Base-by-base conservation (phyloP, 164 flowering plant genomes). In the Umbilicus rupestris region DNA sequence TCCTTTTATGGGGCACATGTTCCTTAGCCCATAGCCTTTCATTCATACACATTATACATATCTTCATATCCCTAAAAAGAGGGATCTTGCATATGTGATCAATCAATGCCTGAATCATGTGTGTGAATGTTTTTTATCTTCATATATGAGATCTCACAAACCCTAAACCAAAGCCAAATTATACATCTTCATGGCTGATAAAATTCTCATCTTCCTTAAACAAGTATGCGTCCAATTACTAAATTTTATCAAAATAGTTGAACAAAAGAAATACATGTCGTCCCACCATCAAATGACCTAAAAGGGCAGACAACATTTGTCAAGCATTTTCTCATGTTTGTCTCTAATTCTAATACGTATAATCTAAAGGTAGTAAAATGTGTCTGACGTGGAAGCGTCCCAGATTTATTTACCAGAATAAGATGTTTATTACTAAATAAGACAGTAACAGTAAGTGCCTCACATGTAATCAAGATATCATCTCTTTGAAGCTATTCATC, bases 51-150 rank as follows among this genome's bases (percentile, higher is more conserved):
- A 28, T 55, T 28, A 14, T 55, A 55, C 17, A 55, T 26, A 28
- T 50, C 57, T 50, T 50, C 15, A 55, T 1, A 55, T 55, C 60
- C 60, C 60, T 55, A 12, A 55, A 55, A 55, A 55, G 5, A 55
- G 19, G 60, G 60, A 55, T 55, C 60, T 55, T 55, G 60, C 33
- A 55, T 55, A 50, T 50, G 57, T 28, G 60, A n/a, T n/a, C n/a
- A 33, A 7, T 55, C 60, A 55, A 55, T 22, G 58, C 3, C 24
- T 55, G 60, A 20, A 20, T 24, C 57, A 50, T 26, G 22, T 50
- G 57, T 50, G 57, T n/a, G n/a, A n/a, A n/a, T n/a, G n/a, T n/a
- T n/a, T n/a, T n/a, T n/a, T n/a, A n/a, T n/a, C n/a, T n/a, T n/a
- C n/a, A n/a, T n/a, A n/a, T n/a, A 45, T 50, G 57, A 50, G 22